Conservation (phyloP, 1,284 basidiomycete species). For the Chalciporus sp. region DNA sequence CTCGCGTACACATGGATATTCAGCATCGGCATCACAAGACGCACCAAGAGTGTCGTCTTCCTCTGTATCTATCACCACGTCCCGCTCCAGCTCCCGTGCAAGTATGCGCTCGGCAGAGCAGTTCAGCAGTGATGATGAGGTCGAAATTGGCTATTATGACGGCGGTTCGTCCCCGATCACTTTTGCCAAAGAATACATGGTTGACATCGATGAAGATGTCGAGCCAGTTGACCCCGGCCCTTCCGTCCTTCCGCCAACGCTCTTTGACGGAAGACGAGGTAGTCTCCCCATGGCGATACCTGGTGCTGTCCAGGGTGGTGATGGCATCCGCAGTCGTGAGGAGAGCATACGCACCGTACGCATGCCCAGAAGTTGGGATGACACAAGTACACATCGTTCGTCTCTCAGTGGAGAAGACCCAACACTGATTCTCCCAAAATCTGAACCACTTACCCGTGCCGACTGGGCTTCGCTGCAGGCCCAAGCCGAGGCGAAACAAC, state of each 20-base stretch:
- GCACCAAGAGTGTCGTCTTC: conserved; percentile 44
- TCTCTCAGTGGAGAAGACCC: conserved; percentile 29
- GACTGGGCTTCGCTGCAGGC: conserved; percentile 47
- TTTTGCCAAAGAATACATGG: conserved; percentile 40
- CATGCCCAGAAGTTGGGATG: conserved; percentile 55
- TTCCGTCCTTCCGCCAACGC: conserved; percentile 22
- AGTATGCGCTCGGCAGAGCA: conserved; percentile 41
- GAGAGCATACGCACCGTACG: conserved; percentile 51
- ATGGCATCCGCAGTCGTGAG: conserved; percentile 45
- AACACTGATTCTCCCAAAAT: conserved; percentile 45
- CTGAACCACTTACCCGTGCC: conserved; percentile 39
- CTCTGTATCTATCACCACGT: conserved; percentile 41
- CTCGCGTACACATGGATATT: conserved; percentile 21
- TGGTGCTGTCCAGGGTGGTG: conserved; percentile 19
- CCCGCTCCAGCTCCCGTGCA: conserved; percentile 41
- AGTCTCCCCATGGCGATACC: conserved; percentile 51
- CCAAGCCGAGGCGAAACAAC: conserved; percentile 23
- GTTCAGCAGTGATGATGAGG: conserved; percentile 55
- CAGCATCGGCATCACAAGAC: conserved; percentile 25
- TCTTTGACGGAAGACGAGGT: conserved; percentile 38
- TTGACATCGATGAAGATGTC: conserved; percentile 37
- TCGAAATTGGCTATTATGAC: conserved; percentile 43
- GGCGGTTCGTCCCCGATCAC: conserved; percentile 38
- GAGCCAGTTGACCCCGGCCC: conserved; percentile 22
- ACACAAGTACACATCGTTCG: conserved; percentile 38